Conservation (phyloP, 1,284 basidiomycete genomes). For the Sporisorium sorghi region DNA sequence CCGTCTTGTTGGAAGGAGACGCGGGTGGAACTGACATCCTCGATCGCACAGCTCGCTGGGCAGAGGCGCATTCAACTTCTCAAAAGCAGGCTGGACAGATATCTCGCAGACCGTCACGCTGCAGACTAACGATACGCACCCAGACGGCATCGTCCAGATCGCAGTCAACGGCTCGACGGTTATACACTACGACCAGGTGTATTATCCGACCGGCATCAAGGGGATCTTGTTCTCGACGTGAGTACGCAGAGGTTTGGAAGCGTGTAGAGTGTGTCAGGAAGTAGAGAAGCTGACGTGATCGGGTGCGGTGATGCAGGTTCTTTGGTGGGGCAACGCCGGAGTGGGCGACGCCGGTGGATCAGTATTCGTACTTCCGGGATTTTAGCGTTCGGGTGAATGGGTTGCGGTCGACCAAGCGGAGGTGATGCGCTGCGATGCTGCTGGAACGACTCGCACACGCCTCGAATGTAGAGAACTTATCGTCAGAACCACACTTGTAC, state of each 20-base stretch:
- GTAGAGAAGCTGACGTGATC: neutral
- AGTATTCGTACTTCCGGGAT: slow-evolving; percentile 42
- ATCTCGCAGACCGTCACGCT: slow-evolving; percentile 45
- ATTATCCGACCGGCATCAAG: slow-evolving; percentile 27
- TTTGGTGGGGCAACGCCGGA: slow-evolving; percentile 45
- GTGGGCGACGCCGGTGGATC: slow-evolving; percentile 42
- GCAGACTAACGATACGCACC: neutral
- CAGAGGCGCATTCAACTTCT: slow-evolving; percentile 36
- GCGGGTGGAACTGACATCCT: neutral
- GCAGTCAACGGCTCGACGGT: slow-evolving; percentile 20
- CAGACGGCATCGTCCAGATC: slow-evolving; percentile 39
- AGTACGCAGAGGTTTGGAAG: slow-evolving; percentile 8
- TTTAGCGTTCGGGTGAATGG: slow-evolving; percentile 41
- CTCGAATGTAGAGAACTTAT: neutral
- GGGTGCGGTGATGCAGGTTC: slow-evolving; percentile 16
- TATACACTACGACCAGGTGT: slow-evolving; percentile 39
- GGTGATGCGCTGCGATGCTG: neutral
- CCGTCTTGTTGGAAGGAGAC: no score
- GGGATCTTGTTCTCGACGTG: slow-evolving; percentile 53
- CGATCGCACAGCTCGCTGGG: slow-evolving; percentile 30
- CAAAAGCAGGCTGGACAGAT: slow-evolving; percentile 33
- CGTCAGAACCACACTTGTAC: no score
- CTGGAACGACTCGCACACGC: neutral
- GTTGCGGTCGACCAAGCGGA: neutral
- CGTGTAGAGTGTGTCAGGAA: neutral